A percentile compares a stretch with the other conserved stretches of the same genome.
phyloP scores from a whole-genome alignment of 2,329 filamentous ascomycete species.

The Stagonosporopsis vannaccii region DNA sequence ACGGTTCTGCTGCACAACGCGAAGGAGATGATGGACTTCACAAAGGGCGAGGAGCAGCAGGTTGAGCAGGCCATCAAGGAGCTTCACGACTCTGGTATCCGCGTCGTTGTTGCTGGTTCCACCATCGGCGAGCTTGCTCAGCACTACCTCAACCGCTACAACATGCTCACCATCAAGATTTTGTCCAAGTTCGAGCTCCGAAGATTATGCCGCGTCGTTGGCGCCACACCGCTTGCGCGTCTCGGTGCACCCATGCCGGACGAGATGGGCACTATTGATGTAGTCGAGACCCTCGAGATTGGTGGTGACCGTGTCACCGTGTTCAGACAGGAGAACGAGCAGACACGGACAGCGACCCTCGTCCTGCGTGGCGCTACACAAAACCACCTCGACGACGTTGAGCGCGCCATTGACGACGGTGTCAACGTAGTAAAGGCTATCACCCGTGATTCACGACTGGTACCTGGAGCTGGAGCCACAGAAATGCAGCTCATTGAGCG shows the following conservation, averaged over 20 bases:
- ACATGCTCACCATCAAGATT: constrained; percentile 94
- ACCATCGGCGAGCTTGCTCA: constrained; percentile 95
- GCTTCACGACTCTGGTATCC: constrained; percentile 89
- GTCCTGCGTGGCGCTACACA: constrained; percentile 95
- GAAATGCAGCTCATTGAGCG: constrained; percentile 94
- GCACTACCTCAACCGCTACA: constrained; percentile 97
- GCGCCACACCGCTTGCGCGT: constrained; percentile 93
- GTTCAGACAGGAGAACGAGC: constrained; percentile 94
- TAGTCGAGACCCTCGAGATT: constrained; percentile 97
- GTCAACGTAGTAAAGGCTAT: constrained; percentile 99
- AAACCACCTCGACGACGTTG: constrained; percentile 96
- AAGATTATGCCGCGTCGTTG: constrained; percentile 92
- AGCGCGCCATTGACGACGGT: constrained; percentile 95
- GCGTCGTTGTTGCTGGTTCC: constrained; percentile 89
- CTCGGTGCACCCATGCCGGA: constrained; percentile 99
- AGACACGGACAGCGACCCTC: constrained; percentile 90
- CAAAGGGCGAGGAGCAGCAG: constrained; percentile 92
- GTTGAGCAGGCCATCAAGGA: constrained; percentile 93
- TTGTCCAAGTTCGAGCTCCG: constrained; percentile 98
- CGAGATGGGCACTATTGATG: constrained; percentile 93
- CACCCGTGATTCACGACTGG: constrained; percentile 87
- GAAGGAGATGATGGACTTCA: constrained; percentile 98
- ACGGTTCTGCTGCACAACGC: constrained; percentile 96
- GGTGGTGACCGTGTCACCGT: constrained; percentile 97
- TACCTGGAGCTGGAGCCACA: constrained; percentile 92